phyloP scores from a whole-genome alignment of 108 stramenopile species.

The Skeletonema potamos region DNA sequence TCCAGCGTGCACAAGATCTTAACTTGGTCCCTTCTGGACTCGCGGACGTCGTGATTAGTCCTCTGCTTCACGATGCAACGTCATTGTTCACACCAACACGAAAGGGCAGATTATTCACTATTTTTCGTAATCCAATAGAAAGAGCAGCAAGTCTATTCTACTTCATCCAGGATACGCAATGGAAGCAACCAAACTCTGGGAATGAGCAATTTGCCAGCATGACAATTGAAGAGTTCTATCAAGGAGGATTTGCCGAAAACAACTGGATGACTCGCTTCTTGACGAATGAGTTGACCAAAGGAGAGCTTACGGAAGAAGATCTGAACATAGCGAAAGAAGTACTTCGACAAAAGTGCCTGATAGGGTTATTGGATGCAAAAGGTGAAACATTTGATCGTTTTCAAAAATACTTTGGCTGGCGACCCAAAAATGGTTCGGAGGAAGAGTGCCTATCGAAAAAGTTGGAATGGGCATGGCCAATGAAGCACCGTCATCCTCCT shows the following conservation, averaged over 20 bases:
- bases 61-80: slow-evolving; percentile 52
- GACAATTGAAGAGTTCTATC: slow-evolving; percentile 26
- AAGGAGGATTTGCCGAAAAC: slow-evolving; percentile 25
- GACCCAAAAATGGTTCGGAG: slow-evolving; percentile 17
- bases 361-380: slow-evolving; percentile 47
- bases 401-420: slow-evolving; percentile 49
- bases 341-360: slow-evolving; percentile 48
- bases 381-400: slow-evolving; percentile 18
- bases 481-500: slow-evolving; percentile 42
- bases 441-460: slow-evolving; percentile 45
- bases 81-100: slow-evolving; percentile 51
- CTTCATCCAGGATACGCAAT: slow-evolving; percentile 50
- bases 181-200: slow-evolving; percentile 15
- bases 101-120: slow-evolving; percentile 49
- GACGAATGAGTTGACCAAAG: slow-evolving; percentile 40
- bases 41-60: slow-evolving; percentile 55
- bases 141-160: slow-evolving; percentile 58
- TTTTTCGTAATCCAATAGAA: slow-evolving; percentile 61
- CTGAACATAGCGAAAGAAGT: slow-evolving; percentile 55
- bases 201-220: slow-evolving; percentile 32
- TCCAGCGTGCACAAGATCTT: slow-evolving; percentile 48
- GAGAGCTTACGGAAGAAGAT: slow-evolving; percentile 47
- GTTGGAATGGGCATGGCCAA: slow-evolving; percentile 49
- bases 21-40: slow-evolving; percentile 56
- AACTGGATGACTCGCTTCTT: slow-evolving; percentile 58